Percentiles rank a stretch among this genome's conserved stretches.
Conservation (phyloP, 2,329 filamentous ascomycete species). For the Mycosphaerella sp. region DNA sequence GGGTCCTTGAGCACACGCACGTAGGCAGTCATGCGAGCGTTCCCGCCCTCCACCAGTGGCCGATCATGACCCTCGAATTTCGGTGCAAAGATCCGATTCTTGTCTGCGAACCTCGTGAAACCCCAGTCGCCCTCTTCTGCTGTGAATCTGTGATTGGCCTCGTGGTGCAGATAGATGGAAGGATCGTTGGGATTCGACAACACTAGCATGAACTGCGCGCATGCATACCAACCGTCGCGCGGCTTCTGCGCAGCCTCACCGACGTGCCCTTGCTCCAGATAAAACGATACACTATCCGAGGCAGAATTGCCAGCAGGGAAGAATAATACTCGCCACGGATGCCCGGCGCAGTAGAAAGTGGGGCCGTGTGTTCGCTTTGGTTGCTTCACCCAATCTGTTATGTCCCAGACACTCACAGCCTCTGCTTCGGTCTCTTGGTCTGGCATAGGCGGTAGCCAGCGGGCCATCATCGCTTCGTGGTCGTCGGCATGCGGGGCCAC, state of each 20-base stretch:
- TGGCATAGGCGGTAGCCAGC: slow-evolving; percentile 67
- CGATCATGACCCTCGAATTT: slow-evolving; percentile 64
- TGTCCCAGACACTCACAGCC: slow-evolving; percentile 74
- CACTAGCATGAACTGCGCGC: slow-evolving; percentile 90
- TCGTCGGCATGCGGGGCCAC: slow-evolving; percentile 51
- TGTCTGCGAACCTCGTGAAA: slow-evolving; percentile 92
- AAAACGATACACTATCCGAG: slow-evolving; percentile 87
- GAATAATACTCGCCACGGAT: slow-evolving; percentile 91
- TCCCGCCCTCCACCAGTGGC: slow-evolving; percentile 70
- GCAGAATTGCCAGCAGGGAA: slow-evolving; percentile 89
- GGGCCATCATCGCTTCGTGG: slow-evolving; percentile 75
- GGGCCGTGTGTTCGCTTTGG: slow-evolving; percentile 81
- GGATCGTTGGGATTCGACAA: slow-evolving; percentile 93
- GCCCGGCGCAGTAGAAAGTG: slow-evolving; percentile 75
- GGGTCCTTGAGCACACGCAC: slow-evolving; percentile 78
- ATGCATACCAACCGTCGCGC: slow-evolving; percentile 92
- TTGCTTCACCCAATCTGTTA: slow-evolving; percentile 72
- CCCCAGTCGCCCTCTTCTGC: slow-evolving; percentile 97
- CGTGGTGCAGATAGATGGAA: slow-evolving; percentile 67
- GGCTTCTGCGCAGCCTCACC: slow-evolving; percentile 57
- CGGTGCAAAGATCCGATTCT: slow-evolving; percentile 74
- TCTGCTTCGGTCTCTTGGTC: slow-evolving; percentile 78
- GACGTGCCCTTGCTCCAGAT: slow-evolving; percentile 90
- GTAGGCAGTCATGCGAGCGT: slow-evolving; percentile 75
- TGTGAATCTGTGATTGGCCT: slow-evolving; percentile 91